Conservation (phyloP, 2,329 filamentous ascomycete genomes). For the Diaporthe humulicola region DNA sequence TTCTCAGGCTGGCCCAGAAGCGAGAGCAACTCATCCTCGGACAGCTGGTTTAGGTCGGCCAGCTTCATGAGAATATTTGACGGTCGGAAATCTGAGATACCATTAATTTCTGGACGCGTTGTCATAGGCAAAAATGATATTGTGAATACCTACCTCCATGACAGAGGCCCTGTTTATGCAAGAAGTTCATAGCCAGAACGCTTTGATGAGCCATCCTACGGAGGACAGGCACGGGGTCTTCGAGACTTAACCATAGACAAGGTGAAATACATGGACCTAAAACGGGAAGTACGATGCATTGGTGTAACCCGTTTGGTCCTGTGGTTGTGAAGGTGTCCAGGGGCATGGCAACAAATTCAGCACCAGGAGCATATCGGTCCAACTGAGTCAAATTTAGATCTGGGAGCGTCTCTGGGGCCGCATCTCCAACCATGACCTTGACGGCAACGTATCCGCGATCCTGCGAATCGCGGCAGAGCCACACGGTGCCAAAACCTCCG, state of each 20-base stretch:
- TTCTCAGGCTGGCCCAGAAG: neutral
- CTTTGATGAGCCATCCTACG: neutral
- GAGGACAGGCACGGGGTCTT: neutral
- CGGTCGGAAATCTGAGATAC: neutral
- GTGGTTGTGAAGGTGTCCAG: neutral
- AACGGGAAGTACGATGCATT: constrained; percentile 1
- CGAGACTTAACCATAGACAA: neutral
- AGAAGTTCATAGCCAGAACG: neutral
- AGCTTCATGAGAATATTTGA: neutral
- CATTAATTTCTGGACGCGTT: neutral
- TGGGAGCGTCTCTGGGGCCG: neutral
- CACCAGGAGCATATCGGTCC: neutral
- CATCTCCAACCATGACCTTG: neutral
- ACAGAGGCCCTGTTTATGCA: neutral
- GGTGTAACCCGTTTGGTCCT: neutral
- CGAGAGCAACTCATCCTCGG: neutral
- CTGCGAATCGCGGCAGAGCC: neutral
- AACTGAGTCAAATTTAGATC: neutral
- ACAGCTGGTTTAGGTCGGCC: neutral
- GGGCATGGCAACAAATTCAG: neutral
- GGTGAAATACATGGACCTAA: neutral
- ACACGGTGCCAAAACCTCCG: neutral
- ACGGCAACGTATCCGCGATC: neutral
- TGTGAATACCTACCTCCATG: neutral
- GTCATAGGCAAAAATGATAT: neutral